Percentiles rank a stretch among this genome's conserved stretches.
Conservation (phyloP, 352 stramenopile species). For the Phytophthora pini region DNA sequence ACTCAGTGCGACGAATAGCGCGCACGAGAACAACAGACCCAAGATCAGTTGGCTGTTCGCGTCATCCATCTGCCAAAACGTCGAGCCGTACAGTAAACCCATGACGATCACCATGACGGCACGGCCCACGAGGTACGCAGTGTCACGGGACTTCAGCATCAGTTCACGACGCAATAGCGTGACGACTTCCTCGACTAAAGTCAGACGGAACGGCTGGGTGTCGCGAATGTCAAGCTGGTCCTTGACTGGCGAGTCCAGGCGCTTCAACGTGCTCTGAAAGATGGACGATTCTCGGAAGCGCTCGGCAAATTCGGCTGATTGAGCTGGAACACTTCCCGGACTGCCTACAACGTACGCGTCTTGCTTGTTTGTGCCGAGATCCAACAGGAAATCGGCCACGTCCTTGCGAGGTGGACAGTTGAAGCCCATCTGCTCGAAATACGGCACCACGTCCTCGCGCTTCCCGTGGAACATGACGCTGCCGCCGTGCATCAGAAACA, state of each 20-base stretch:
- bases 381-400: conserved; percentile 24
- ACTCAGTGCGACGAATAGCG: conserved; percentile 87
- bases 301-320: conserved; percentile 47
- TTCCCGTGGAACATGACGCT: conserved; percentile 59
- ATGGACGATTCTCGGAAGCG: conserved; percentile 54
- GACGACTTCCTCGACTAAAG: conserved; percentile 46
- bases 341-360: conserved; percentile 13
- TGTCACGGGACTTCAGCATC: conserved; percentile 70
- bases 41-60: conserved; percentile 63
- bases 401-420: conserved; percentile 31
- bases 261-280: conserved; percentile 49
- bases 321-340: conserved; percentile 17
- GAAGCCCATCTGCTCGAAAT: conserved; percentile 59
- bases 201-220: conserved; percentile 47
- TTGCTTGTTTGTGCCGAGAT: conserved; percentile 29
- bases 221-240: conserved; percentile 24
- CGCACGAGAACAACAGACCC: conserved; percentile 87
- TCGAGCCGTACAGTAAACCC: conserved; percentile 65
- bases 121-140: conserved; percentile 50
- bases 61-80: conserved; percentile 68
- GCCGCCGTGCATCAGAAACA: conserved; percentile 58
- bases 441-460: conserved; percentile 41
- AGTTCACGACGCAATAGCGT: conserved; percentile 62
- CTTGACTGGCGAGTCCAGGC: conserved; percentile 39
- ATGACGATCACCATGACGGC: conserved; percentile 66